Base-by-base conservation (phyloP, 75 land plant genomes). In the Gnetum montanum region DNA sequence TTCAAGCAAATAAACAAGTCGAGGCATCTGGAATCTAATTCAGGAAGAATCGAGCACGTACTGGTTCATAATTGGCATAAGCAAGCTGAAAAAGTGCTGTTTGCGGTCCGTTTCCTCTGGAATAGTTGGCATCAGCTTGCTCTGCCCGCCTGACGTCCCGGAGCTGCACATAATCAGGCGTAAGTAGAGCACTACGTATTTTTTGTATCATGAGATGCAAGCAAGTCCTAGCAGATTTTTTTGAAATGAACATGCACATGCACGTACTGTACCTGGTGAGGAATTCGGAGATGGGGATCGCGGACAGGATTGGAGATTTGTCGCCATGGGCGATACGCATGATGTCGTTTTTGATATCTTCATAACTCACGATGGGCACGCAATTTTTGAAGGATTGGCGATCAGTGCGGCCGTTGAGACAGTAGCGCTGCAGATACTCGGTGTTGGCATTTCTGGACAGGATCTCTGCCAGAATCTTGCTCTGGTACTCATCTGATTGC, bases 301-400 rank as follows among this genome's bases (percentile, higher is more conserved):
- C 59, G 28, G 73, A 76, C 18, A 92, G 67, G 46, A 92, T 84
- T 4, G 83, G 72, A 3, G 93, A 80, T 13, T 62, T 69, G 45
- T 92, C 97, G 24, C 97, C 94, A 58, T 87, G 72, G 23, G 85
- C 88, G 33, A 91, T 88, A 28, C 94, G 78, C 40, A 83, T 77
- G 18, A 91, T 74, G 12, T 80, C 74, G 13, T 79, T 79, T 61
- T 70, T 61, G 19, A 91, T 70, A 57, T 84, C 85, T 34, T 78
- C 89, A 54, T 84, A 80, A 5, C 82, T 76, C 34, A 78, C 62
- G 4, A 87, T 60, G 16, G 93, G 93, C 49, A 87, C 18, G 28
- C 31, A 37, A 20, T 56, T 54, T 58, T 80, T 82, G 65, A 87
- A 90, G 8, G 62, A 66, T 6, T 62, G 61, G 8, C 72, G 61